phyloP scores from a whole-genome alignment of 1,284 basidiomycete species.

The Ceratobasidium theobromae region DNA sequence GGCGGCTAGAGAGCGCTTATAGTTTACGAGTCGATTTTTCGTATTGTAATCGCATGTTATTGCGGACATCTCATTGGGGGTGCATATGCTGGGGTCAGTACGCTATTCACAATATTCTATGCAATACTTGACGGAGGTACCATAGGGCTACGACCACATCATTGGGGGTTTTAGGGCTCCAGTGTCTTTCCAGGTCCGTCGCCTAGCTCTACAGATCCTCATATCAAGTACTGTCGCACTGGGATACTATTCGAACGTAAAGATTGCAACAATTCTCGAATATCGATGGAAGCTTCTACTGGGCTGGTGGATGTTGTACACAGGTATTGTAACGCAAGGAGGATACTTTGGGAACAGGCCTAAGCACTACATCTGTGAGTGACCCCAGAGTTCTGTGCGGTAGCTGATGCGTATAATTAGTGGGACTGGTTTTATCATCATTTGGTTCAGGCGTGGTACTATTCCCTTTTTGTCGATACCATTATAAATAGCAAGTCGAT shows the following conservation, averaged over 20 bases:
- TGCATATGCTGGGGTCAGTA: neutral
- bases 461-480: neutral
- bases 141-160: slow-evolving; percentile 2
- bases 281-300: neutral
- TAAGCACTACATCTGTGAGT: neutral
- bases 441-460: neutral
- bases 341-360: neutral
- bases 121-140: neutral
- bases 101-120: no score
- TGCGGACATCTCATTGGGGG: slow-evolving; percentile 1
- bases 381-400: neutral
- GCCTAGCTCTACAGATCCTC: neutral
- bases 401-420: neutral
- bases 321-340: neutral
- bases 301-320: neutral
- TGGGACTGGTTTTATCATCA: neutral
- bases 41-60: neutral
- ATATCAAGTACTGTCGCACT: neutral
- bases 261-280: neutral
- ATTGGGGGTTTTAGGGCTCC: neutral
- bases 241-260: neutral
- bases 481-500: neutral
- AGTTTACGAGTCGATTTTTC: neutral
- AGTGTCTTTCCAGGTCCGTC: neutral
- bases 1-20: neutral